These are phyloP conservation scores for Mucor velutinosus DNA, from an alignment of 371 early-diverging fungal species.

Conservation along the genomic window DNA sequence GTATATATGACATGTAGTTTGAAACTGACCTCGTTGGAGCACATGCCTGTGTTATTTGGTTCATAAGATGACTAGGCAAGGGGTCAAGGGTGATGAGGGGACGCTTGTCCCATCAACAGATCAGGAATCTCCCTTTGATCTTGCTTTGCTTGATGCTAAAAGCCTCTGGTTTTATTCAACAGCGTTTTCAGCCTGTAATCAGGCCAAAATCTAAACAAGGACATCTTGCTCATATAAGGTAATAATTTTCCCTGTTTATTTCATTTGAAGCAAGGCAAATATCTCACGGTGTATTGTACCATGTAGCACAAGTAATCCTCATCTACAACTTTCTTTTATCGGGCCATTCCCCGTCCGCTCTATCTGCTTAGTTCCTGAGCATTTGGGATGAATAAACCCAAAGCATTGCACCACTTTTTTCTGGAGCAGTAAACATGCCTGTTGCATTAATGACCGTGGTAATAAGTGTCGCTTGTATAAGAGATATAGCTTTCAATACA, in stretches of 20 bases:
- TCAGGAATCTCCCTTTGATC: background rate
- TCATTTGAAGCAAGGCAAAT: background rate
- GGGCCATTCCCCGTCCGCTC: background rate
- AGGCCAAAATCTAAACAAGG: conserved; percentile 1
- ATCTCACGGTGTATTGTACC: conserved; percentile 5
- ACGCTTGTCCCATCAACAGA: background rate
- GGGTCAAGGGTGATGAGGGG: background rate
- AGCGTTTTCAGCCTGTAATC: background rate
- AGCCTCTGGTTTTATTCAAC: background rate
- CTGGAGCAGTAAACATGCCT: background rate
- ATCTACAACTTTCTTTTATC: background rate
- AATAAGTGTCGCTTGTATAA: background rate
- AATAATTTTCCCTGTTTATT: background rate
- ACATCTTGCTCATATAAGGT: background rate
- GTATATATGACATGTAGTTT: background rate
- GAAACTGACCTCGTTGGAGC: background rate
- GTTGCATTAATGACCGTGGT: background rate
- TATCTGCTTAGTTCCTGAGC: background rate
- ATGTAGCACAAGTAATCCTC: background rate
- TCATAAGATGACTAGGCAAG: background rate
- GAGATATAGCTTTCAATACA: background rate
- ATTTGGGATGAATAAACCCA: background rate
- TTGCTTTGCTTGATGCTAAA: background rate
- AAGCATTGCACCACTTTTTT: background rate
- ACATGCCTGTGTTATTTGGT: background rate